phyloP scores from a whole-genome alignment of 1,139 yeast genomes.

The Geotrichum reessii region DNA sequence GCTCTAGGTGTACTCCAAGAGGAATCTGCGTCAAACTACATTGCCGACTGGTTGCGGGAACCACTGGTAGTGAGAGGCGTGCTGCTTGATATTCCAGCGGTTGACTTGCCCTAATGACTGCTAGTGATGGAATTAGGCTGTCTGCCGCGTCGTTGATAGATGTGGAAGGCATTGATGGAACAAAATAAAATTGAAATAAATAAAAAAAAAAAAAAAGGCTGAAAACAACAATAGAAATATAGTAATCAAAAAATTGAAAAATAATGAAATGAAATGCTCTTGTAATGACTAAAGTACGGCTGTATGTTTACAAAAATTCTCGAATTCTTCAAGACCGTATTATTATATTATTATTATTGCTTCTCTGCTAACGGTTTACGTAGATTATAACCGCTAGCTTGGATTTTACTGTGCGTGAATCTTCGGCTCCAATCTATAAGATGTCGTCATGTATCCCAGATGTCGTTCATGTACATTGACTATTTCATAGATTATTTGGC shows the following conservation, averaged over 20 bases:
- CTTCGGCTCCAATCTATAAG: too few species aligned
- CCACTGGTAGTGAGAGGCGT: not conserved
- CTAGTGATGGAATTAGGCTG: not conserved
- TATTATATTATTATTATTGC: too few species aligned
- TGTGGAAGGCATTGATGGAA: not conserved
- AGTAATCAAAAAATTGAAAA: not conserved
- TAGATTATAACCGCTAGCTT: too few species aligned
- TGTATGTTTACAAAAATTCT: not conserved
- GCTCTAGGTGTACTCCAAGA: not conserved
- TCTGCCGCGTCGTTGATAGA: not conserved
- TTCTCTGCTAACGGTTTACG: too few species aligned
- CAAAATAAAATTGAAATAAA: too few species aligned
- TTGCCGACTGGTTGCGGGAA: not conserved
- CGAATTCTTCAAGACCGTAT: not conserved
- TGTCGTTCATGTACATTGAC: too few species aligned
- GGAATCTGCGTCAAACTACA: not conserved
- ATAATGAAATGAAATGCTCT: not conserved
- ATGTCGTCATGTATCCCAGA: too few species aligned
- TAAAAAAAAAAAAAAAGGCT: not conserved
- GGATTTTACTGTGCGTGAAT: too few species aligned
- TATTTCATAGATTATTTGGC: too few species aligned
- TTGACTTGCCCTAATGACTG: not conserved
- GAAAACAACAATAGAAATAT: not conserved
- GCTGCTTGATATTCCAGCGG: not conserved
- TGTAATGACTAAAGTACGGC: not conserved